Evolutionary conservation across 495 filamentous ascomycete genomes (phyloP), one percentile per base, ranked within the genome.

Genomic region (Aspergillus steynii): DNA sequence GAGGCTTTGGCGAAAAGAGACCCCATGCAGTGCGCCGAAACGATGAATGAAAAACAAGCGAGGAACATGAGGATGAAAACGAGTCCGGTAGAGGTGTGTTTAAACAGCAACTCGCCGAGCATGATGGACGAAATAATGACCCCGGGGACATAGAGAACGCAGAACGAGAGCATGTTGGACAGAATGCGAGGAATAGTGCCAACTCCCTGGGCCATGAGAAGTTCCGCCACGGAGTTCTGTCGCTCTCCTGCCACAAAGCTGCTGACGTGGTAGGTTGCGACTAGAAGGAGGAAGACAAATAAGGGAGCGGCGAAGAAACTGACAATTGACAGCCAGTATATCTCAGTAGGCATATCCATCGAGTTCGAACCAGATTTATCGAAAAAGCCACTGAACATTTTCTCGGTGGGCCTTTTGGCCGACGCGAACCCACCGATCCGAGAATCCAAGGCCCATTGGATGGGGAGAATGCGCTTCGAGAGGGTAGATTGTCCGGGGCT

Each of bases 181-280:
- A 50, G 9, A 26, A 50, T 3, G n/a, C 49, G 49, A 9, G 49
- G 49, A 50, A 29, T 49, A 3, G 45, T 50, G 5, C 37, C 48
- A 4, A 58, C 56, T 20, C 56, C 56, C 45, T 58, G 56, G n/a
- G 56, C 56, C 46, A 50, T 50, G 10, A 58, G 37, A 48, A 58
- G 46, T 14, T 58, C 56, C 9, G 48, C 56, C 9, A 58, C 56
- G 5, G 34, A 37, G 46, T 58, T 58, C n/a, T 58, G 56, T 29
- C 56, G 56, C 29, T 58, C 56, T 27, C 56, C 45, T 25, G 56
- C 56, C 45, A 58, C 56, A 27, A 31, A 48, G 8, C 42, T 58
- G 46, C 56, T 58, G 37, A 58, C 29, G n/a, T 58, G 56, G 46
- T 58, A 50, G 20, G 56, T 50, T 15, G 46, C 27, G 9, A 50